Evolutionary conservation across 2,329 filamentous ascomycete genomes (phyloP).

Genomic region (Fusarium buharicum): DNA sequence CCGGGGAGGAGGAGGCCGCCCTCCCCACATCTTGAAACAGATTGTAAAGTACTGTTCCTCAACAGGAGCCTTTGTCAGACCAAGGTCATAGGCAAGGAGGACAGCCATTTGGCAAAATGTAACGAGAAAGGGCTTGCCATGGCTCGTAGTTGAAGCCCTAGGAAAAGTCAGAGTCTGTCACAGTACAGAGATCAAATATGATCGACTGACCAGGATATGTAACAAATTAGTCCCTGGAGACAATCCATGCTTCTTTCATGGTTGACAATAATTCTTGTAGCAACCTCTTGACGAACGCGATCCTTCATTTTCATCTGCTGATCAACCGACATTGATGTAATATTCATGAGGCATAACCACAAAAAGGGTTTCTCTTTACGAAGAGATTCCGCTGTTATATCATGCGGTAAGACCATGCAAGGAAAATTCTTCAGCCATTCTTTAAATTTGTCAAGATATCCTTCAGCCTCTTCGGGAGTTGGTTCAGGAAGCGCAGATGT

Average conservation of each 20-base stretch:
- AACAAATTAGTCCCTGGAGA: conserved; percentile 60
- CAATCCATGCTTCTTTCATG: conserved; percentile 63
- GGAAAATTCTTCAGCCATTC: conserved; percentile 57
- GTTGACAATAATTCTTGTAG: conserved; percentile 59
- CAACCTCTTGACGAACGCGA: conserved; percentile 56
- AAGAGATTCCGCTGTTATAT: conserved; percentile 53
- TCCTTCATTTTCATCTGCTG: conserved; percentile 55
- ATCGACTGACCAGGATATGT: conserved; percentile 56
- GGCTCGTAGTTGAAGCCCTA: conserved; percentile 54
- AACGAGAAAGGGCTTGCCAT: conserved; percentile 57
- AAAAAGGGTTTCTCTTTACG: conserved; percentile 58
- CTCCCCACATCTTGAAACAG: conserved; percentile 52
- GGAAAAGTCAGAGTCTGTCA: conserved; percentile 7
- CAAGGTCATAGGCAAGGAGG: conserved; percentile 58
- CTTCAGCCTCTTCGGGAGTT: conserved; percentile 52
- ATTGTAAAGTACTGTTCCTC: conserved; percentile 52
- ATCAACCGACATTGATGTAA: conserved; percentile 55
- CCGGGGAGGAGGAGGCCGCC: conserved; percentile 43
- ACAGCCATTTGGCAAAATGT: conserved; percentile 56
- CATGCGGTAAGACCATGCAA: conserved; percentile 54
- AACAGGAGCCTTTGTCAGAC: conserved; percentile 53
- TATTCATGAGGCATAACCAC: conserved; percentile 60
- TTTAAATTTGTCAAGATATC: conserved; percentile 55
- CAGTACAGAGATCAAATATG: too few species aligned
- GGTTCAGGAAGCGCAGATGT: conserved; percentile 44